phyloP scores from a whole-genome alignment of 1,284 basidiomycete genomes.

The Mycena sp. region DNA sequence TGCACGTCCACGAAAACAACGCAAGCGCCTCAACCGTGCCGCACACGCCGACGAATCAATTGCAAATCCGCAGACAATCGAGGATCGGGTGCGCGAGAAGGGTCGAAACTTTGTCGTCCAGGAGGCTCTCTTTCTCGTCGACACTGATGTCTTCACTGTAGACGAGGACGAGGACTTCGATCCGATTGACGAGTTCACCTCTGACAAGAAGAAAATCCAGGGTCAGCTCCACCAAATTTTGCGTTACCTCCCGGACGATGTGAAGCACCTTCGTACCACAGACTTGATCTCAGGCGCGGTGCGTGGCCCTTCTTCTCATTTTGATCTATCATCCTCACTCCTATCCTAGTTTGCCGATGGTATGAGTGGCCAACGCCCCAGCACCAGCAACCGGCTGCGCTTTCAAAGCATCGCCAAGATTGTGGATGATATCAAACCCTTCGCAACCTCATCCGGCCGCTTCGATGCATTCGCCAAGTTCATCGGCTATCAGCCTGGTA shows the following conservation, averaged over 20 bases:
- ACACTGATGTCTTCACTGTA: not conserved
- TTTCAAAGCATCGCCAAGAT: not conserved
- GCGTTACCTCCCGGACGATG: not conserved
- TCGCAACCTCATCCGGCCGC: no score
- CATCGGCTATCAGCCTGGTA: not conserved
- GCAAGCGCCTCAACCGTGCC: not conserved
- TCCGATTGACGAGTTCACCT: not conserved
- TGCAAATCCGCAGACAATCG: not conserved
- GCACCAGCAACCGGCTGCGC: not conserved
- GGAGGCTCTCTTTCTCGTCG: not conserved
- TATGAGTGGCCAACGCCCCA: not conserved
- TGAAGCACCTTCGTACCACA: conserved; percentile 8
- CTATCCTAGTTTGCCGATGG: conserved; percentile 5
- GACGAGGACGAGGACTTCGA: not conserved
- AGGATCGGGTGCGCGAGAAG: not conserved
- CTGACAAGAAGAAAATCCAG: not conserved
- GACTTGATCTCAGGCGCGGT: not conserved
- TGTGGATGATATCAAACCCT: no score
- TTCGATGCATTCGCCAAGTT: not conserved
- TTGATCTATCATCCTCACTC: not conserved
- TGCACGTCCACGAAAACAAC: not conserved
- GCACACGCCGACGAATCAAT: not conserved
- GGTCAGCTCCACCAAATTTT: not conserved
- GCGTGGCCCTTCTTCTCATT: not conserved
- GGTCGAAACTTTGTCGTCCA: not conserved